Evolutionary conservation across 2,329 filamentous ascomycete species (phyloP), one percentile per base, ranked within the genome.

Genomic region (Ophiocordyceps camponoti-leonardi): DNA sequence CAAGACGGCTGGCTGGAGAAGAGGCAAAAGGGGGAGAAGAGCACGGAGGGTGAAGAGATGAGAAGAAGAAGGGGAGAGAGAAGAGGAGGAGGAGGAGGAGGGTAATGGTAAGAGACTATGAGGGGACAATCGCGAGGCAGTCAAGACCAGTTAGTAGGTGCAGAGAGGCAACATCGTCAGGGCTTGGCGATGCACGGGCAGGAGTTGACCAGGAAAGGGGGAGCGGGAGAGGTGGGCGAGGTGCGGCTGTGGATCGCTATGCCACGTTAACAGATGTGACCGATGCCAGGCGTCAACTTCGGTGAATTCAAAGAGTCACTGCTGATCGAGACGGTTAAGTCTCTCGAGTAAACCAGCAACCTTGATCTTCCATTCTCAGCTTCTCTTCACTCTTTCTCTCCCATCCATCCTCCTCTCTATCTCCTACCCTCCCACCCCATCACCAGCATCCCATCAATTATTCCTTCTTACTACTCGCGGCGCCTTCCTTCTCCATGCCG

Each of bases 401-500:
- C 22, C 26, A 28, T 10, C 5, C 26, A 7, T 28, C 26, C 26
- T 28, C 22, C 22, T 6, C 26, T 28, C 26, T 35, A n/a, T 10
- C n/a, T 37, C 33, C 16, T 12, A n/a, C 33, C n/a, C 31, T n/a
- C 33, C 14, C n/a, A 35, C 2, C 31, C 6, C 18, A 14, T 6
- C 37, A 4, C 37, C n/a, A 18, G 18, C 37, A 14, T 40, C 18
- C n/a, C 18, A 10, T 12, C n/a, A 19, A 19, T 41, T 20, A 41
- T 14, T 42, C 26, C 46, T 61, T 56, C 49, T 58, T 62, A 46
- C 59, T 62, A 54, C 73, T 79, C 18, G 65, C 68, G 14, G 63
- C 66, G 0, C 78, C 79, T 58, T 82, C 78, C 46, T 70, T 68
- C 59, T 73, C 64, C 81, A 85, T 84, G 0, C 81, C 81, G 59